These are phyloP conservation scores for Emergomyces orientalis DNA, from an alignment of 2,329 filamentous ascomycete genomes.

Conservation along the genomic window DNA sequence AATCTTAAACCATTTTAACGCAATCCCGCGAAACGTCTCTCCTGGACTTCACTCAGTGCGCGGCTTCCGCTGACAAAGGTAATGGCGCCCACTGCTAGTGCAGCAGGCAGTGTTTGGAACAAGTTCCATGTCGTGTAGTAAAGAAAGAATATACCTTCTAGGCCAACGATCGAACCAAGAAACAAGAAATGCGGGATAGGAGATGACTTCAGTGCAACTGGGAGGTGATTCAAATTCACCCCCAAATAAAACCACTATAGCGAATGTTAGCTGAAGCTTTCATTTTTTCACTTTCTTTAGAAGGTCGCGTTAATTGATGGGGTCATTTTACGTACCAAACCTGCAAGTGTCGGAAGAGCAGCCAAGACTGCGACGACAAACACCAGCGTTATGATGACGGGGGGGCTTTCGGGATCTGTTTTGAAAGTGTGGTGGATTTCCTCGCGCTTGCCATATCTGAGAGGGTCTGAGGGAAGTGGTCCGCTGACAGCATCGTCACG, in stretches of 20 bases:
- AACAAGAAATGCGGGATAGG: slow-evolving; percentile 77
- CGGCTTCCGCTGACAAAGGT: slow-evolving; percentile 81
- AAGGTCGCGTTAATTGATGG: background rate
- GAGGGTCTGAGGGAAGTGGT: slow-evolving; percentile 53
- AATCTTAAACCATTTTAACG: slow-evolving; percentile 35
- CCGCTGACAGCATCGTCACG: slow-evolving; percentile 51
- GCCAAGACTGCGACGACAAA: slow-evolving; percentile 66
- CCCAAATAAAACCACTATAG: slow-evolving; percentile 69
- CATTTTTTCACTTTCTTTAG: background rate
- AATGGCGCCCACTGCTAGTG: slow-evolving; percentile 56
- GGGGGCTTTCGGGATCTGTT: slow-evolving; percentile 67
- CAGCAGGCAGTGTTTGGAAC: slow-evolving; percentile 75
- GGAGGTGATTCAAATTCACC: slow-evolving; percentile 69
- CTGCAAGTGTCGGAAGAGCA: slow-evolving; percentile 63
- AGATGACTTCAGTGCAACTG: slow-evolving; percentile 63
- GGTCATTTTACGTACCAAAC: slow-evolving; percentile 48
- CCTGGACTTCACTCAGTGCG: slow-evolving; percentile 87
- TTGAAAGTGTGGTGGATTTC: slow-evolving; percentile 92
- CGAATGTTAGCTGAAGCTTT: slow-evolving; percentile 14
- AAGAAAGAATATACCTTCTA: slow-evolving; percentile 88
- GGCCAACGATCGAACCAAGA: slow-evolving; percentile 73
- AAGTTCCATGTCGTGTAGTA: slow-evolving; percentile 92
- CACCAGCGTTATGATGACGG: slow-evolving; percentile 65
- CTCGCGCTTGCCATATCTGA: slow-evolving; percentile 72
- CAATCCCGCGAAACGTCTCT: slow-evolving; percentile 66